Conservation (phyloP, 2,329 filamentous ascomycete genomes). For the Ceratocystis smalleyi region DNA sequence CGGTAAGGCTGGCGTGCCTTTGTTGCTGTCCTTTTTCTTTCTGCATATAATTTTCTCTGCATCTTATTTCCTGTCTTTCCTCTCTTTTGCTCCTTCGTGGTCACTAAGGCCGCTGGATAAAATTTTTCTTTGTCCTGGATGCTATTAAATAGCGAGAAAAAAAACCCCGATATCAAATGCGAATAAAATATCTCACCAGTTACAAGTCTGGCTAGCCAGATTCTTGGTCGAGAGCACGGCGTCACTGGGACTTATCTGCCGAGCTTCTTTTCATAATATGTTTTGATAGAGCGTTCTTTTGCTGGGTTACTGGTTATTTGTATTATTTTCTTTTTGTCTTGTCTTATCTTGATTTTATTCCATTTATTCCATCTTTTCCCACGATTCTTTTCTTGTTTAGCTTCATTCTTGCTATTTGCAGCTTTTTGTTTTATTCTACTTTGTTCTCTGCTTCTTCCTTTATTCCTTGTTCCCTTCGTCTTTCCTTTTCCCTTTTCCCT, state of each 20-base stretch:
- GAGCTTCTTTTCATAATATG: neutral
- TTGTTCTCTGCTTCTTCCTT: neutral
- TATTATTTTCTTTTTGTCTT: no score
- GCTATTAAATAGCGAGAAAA: neutral
- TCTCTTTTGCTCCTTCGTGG: neutral
- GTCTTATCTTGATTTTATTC: neutral
- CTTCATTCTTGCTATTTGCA: neutral
- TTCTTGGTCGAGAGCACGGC: neutral
- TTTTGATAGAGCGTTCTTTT: neutral
- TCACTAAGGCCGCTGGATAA: neutral
- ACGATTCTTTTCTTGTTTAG: no score
- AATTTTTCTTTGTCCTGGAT: neutral
- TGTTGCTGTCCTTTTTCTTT: neutral
- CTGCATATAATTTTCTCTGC: neutral
- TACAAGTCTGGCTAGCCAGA: neutral
- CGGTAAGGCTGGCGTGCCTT: neutral
- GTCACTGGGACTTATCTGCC: neutral
- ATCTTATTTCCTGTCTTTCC: neutral
- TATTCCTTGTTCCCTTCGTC: neutral
- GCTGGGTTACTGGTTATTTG: neutral
- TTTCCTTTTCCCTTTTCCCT: neutral
- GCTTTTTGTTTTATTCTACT: neutral
- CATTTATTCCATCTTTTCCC: no score
- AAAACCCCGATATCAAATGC: neutral
- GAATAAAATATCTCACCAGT: slow-evolving; percentile 5